Conservation (phyloP, 2,329 filamentous ascomycete species). For the Cercospora sojina region DNA sequence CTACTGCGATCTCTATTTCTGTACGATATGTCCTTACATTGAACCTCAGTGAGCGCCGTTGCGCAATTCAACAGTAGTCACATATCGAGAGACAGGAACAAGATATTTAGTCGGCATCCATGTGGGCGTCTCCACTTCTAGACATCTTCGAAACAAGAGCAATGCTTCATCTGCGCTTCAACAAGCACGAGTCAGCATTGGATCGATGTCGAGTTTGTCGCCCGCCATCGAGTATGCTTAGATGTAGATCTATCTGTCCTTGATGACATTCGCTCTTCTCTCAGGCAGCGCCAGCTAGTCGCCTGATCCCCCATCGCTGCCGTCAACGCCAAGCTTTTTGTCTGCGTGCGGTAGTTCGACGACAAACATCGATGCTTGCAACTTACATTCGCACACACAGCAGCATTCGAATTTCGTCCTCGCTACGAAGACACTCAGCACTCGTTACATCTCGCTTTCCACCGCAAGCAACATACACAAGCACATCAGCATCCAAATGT, state of each 20-base stretch:
- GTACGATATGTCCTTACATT: too few relatives aligned
- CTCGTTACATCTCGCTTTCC: not conserved
- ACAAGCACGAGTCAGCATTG: not conserved
- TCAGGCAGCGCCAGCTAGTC: not conserved
- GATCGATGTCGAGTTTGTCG: not conserved
- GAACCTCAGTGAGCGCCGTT: too few relatives aligned
- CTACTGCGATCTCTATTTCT: too few relatives aligned
- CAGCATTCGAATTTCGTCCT: not conserved
- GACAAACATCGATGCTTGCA: not conserved
- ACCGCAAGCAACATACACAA: not conserved
- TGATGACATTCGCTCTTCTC: not conserved
- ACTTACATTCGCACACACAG: not conserved
- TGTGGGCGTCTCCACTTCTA: not conserved
- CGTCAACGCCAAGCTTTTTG: not conserved
- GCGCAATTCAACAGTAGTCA: too few relatives aligned
- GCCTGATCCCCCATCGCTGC: not conserved
- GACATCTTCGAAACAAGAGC: too few relatives aligned
- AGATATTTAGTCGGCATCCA: not conserved
- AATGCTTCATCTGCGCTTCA: not conserved
- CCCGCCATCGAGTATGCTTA: not conserved
- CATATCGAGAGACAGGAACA: not conserved
- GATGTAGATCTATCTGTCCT: not conserved
- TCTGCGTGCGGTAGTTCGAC: not conserved
- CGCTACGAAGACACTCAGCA: not conserved
- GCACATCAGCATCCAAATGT: not conserved